These are phyloP conservation scores for Juglanconis sp. DNA, from an alignment of 2,329 filamentous ascomycete genomes.

Conservation along the genomic window DNA sequence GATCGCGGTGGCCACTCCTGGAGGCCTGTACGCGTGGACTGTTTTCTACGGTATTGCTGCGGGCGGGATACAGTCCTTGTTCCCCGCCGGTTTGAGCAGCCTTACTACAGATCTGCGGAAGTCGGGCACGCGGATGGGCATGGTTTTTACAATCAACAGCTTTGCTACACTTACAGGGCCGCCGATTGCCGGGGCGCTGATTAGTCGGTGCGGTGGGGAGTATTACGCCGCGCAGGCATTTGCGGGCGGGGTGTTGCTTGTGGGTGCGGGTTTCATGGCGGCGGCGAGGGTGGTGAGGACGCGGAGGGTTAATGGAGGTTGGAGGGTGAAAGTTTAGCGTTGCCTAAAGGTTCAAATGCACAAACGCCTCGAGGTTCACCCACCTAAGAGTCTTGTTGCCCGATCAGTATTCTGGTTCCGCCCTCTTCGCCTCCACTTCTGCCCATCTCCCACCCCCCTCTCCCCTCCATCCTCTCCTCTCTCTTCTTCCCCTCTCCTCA, in stretches of 20 bases:
- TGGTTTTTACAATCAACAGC: conserved; percentile 55
- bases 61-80: conserved; percentile 63
- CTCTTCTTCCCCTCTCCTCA: no score
- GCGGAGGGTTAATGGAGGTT: conserved; percentile 34
- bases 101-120: conserved; percentile 50
- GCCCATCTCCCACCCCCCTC: no score
- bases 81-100: conserved; percentile 59
- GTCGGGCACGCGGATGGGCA: conserved; percentile 54
- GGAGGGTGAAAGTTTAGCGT: conserved; percentile 34
- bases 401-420: no score
- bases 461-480: no score
- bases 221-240: conserved; percentile 50
- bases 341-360: not conserved
- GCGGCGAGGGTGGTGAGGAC: conserved; percentile 37
- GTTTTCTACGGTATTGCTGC: conserved; percentile 62
- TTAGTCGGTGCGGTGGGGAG: conserved; percentile 36
- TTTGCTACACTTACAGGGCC: conserved; percentile 51
- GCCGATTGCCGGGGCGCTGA: conserved; percentile 49
- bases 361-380: not conserved
- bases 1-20: conserved; percentile 50
- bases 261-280: conserved; percentile 38
- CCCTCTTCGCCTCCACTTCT: no score
- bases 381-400: no score
- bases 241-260: conserved; percentile 39
- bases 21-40: conserved; percentile 59